These are phyloP conservation scores for Capsella rubella DNA, from an alignment of 441 rosid genomes.

Conservation along the genomic window DNA sequence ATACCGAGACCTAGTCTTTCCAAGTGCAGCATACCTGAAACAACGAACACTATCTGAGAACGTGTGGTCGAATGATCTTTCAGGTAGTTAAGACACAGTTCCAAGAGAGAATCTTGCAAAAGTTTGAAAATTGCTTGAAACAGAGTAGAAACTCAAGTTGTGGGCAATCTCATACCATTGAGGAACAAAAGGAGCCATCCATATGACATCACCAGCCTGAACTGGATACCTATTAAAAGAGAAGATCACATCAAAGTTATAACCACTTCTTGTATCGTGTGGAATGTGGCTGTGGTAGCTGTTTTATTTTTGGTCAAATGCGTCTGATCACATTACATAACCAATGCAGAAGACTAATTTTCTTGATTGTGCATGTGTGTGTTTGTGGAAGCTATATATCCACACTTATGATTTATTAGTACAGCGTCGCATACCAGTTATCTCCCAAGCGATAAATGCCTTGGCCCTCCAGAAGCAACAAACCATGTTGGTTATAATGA, in stretches of 20 bases:
- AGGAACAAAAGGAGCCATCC: slow-evolving; percentile 99
- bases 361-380: slow-evolving; percentile 11
- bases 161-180: slow-evolving; percentile 62
- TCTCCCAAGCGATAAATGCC: slow-evolving; percentile 89
- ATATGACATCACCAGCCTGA: slow-evolving; percentile 91
- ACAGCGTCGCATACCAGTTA: slow-evolving; percentile 62
- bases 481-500: slow-evolving; percentile 93
- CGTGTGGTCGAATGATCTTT: slow-evolving; percentile 20
- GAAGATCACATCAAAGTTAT: background rate
- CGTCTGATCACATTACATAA: slow-evolving; percentile 4
- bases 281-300: background rate
- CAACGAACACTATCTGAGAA: slow-evolving; percentile 25
- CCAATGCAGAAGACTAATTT: background rate
- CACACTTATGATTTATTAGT: slow-evolving; percentile 9
- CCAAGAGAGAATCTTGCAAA: slow-evolving; percentile 7
- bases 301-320: slow-evolving; percentile 7
- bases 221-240: slow-evolving; percentile 76
- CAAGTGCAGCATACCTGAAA: slow-evolving; percentile 88
- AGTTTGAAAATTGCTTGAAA: slow-evolving; percentile 3
- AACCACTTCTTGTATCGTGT: slow-evolving; percentile 7
- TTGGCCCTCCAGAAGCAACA: slow-evolving; percentile 89
- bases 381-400: slow-evolving; percentile 5
- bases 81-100: slow-evolving; percentile 22
- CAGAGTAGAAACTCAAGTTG: background rate
- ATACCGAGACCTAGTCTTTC: slow-evolving; percentile 74